Base-by-base conservation (phyloP, 805 yeast species). In the Candida sonorensis region DNA sequence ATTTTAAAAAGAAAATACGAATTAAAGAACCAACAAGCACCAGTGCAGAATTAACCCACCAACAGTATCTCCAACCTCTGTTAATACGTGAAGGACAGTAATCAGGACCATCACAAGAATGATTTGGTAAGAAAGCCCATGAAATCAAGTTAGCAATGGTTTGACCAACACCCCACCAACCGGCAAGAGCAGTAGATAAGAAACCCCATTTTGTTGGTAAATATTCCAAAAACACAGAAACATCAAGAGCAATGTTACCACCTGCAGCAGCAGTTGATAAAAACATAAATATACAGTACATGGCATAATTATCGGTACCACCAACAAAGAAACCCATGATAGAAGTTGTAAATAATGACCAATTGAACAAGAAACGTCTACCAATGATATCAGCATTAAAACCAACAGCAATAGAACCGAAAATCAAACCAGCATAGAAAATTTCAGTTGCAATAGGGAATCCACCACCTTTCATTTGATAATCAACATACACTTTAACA, bases 151-250 rank as follows among this genome's bases (percentile, higher is more conserved):
- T 61, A 10, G 76, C 66, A 26, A 75, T 57, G 2, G 76, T 64
- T 48, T 75, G 81, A 20, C 81, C 81, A 22, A 75, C 58, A 27
- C 79, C 77, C 82, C 81, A 75, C 72, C 68, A 76, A 27, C 64
- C 57, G 15, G 78, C 74, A 54, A 75, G 63, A 23, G 69, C 58
- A 2, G 79, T 72, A 31, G 68, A 59, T 40, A 72, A 48, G 64
- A 66, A 74, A 41, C 72, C 75, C 42, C 66, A 55, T 30, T 63
- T 64, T 27, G 62, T 54, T 3, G 81, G 80, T 35, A 74, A 53
- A 35, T 65, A 71, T 45, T 74, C 77, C 23, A 73, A 48, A 41
- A 70, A 70, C 7, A 70, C 68, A 25, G 75, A 62, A 13, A 75
- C 67, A 46, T 73, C 79, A 14, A 72, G 51, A 4, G 70, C 75